phyloP scores from a whole-genome alignment of 257 asterid genomes.

The Henckelia pumila region DNA sequence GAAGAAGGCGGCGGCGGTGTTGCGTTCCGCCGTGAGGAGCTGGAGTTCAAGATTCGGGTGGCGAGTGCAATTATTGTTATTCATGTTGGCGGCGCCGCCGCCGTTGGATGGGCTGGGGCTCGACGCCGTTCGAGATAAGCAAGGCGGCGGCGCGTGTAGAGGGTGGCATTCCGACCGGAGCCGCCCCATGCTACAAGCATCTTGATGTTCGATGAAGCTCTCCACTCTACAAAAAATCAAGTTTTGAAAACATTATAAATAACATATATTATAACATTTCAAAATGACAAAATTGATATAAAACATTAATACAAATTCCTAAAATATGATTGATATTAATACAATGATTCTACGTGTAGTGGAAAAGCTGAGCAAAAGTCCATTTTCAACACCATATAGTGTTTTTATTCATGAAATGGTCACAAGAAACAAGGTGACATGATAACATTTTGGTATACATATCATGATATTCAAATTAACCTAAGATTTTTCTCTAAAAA shows the following conservation, averaged over 20 bases:
- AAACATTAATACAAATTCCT: not conserved
- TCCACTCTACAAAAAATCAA: slow-evolving; percentile 50
- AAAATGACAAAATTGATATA: not conserved
- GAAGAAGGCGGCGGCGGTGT: slow-evolving; percentile 6
- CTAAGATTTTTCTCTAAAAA: no score
- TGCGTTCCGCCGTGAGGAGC: slow-evolving; percentile 31
- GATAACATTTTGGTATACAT: no score
- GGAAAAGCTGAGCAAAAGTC: slow-evolving; percentile 33
- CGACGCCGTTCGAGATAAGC: slow-evolving; percentile 52
- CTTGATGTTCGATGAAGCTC: slow-evolving; percentile 81
- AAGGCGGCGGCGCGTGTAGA: slow-evolving; percentile 34
- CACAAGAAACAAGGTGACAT: slow-evolving; percentile 25
- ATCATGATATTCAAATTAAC: no score
- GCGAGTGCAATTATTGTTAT: slow-evolving; percentile 14
- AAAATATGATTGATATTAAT: not conserved
- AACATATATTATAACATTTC: not conserved
- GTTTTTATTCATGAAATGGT: slow-evolving; percentile 19
- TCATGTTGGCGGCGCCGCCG: slow-evolving; percentile 3
- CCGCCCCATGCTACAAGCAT: slow-evolving; percentile 50
- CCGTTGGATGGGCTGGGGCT: slow-evolving; percentile 52
- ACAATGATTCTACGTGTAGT: slow-evolving; percentile 32
- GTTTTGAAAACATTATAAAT: not conserved
- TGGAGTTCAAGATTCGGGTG: slow-evolving; percentile 38
- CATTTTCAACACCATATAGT: slow-evolving; percentile 21
- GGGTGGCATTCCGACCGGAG: slow-evolving; percentile 41